Base-by-base conservation (phyloP, 1,284 basidiomycete species). In the Fomes fomentarius region DNA sequence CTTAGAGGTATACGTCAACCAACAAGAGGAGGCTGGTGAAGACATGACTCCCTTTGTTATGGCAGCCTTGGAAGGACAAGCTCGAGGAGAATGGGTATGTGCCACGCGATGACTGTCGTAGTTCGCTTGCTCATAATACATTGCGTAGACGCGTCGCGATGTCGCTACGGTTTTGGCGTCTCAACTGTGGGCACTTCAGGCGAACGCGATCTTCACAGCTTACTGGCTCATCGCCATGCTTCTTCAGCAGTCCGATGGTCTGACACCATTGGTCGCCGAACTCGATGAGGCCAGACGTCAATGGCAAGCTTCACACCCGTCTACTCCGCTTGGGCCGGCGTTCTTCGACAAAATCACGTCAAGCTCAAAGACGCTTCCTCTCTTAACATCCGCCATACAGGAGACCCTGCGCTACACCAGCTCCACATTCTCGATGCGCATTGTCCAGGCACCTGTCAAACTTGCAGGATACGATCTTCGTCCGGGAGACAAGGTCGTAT, bases 371-470 rank as follows among this genome's bases (percentile, higher is more conserved):
- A 24, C 52, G 10, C 57, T 70, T 15, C 69, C 70, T 15, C 52
- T 66, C 0, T 49, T 74, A 25, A 62, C 63, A 1, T 70, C 69
- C 12, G 60, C 64, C 10, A 68, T 75, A 47, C 65, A 67, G 52
- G 73, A 75, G 54, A 67, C 69, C 0, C 61, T 75, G 17, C 68
- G 72, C 2, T 61, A 67, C n/a, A 54, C 65, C 19, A 66, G 68
- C 26, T 66, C 68, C 1, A 54, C 61, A 11, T 66, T 69, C 52
- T 68, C 66, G n/a, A 65, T 71, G 21, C 66, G 72, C 10, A 47
- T 51, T 19, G 69, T 70, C 38, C 31, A 47, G 9, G 57, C 58
- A 11, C 62, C 63, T 9, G 57, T 56, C 6, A 42, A 52, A 15
- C 58, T 71, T n/a, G 59, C 48, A 4, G 58, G 63, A 21, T 56